Conservation (phyloP, 495 filamentous ascomycete species). For the Talaromyces trachyspermus region DNA sequence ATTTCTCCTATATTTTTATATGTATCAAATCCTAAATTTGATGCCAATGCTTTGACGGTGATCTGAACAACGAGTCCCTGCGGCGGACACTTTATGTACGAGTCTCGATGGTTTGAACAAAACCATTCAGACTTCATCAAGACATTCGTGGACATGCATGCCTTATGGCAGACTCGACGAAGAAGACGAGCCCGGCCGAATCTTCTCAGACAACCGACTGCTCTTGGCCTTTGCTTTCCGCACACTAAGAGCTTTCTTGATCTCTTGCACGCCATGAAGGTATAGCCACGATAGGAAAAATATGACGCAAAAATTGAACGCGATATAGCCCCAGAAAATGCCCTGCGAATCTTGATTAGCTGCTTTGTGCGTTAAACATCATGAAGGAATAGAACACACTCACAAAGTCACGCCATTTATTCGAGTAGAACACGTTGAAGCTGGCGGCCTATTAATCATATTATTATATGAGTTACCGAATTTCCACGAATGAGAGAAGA, state of each 20-base stretch:
- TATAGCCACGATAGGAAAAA: constrained; percentile 49
- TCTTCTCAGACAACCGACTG: not conserved
- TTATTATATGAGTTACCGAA: constrained; percentile 12
- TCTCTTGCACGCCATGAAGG: constrained; percentile 35
- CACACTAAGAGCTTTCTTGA: constrained; percentile 35
- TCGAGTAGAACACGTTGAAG: constrained; percentile 43
- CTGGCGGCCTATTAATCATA: constrained; percentile 30
- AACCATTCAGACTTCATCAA: too few relatives aligned
- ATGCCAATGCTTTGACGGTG: too few relatives aligned
- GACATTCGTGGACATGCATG: too few relatives aligned
- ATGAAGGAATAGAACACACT: constrained; percentile 18
- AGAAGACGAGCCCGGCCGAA: not conserved
- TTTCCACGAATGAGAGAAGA: not conserved
- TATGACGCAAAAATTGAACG: constrained; percentile 48
- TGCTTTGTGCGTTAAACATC: not conserved
- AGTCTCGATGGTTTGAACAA: too few relatives aligned
- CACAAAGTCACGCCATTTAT: constrained; percentile 58
- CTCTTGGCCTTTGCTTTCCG: constrained; percentile 31
- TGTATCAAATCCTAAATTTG: too few relatives aligned
- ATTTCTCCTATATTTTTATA: too few relatives aligned
- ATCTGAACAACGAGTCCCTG: too few relatives aligned
- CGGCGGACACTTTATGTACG: too few relatives aligned
- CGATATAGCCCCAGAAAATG: constrained; percentile 47
- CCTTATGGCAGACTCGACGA: too few relatives aligned
- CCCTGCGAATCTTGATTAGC: constrained; percentile 24